Percentiles rank a stretch among this genome's conserved stretches.
phyloP scores from a whole-genome alignment of 352 stramenopile species.

The Pythium sp. region DNA sequence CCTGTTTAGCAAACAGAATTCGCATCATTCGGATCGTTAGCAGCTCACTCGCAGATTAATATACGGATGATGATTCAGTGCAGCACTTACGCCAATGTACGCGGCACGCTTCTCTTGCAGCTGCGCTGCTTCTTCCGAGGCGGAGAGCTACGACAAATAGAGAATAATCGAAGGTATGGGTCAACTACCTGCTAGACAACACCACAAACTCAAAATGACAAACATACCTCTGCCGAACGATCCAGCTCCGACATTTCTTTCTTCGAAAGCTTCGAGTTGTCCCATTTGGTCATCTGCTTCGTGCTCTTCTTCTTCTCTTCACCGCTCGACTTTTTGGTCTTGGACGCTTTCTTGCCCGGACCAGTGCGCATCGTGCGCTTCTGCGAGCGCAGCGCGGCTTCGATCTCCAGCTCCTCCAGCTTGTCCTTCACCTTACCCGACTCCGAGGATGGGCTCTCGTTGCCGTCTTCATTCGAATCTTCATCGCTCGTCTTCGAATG shows the following conservation, averaged over 20 bases:
- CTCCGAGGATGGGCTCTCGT: slow-evolving; percentile 29
- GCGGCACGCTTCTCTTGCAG: slow-evolving; percentile 69
- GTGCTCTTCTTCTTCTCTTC: slow-evolving; percentile 48
- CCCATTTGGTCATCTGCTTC: slow-evolving; percentile 87
- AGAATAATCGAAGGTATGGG: background rate
- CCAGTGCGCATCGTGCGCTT: slow-evolving; percentile 65
- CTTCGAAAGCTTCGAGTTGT: slow-evolving; percentile 82
- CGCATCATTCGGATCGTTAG: background rate
- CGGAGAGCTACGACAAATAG: slow-evolving; percentile 36
- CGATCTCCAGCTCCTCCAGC: slow-evolving; percentile 55
- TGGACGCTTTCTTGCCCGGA: slow-evolving; percentile 48
- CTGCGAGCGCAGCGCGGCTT: slow-evolving; percentile 41
- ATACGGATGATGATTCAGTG: background rate
- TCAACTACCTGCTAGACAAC: background rate
- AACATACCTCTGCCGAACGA: slow-evolving; percentile 58
- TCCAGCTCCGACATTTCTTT: slow-evolving; percentile 78
- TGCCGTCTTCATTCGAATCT: slow-evolving; percentile 66
- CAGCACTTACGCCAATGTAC: slow-evolving; percentile 74
- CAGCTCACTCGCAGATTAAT: background rate
- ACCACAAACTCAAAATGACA: background rate
- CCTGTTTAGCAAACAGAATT: slow-evolving; percentile 23
- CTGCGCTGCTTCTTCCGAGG: slow-evolving; percentile 68
- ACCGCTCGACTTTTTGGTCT: slow-evolving; percentile 40
- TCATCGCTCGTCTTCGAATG: slow-evolving; percentile 35
- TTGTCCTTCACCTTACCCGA: slow-evolving; percentile 46